Evolutionary conservation across 2,329 filamentous ascomycete genomes (phyloP), one percentile per base, ranked within the genome.

Genomic region (Exophiala sp.): DNA sequence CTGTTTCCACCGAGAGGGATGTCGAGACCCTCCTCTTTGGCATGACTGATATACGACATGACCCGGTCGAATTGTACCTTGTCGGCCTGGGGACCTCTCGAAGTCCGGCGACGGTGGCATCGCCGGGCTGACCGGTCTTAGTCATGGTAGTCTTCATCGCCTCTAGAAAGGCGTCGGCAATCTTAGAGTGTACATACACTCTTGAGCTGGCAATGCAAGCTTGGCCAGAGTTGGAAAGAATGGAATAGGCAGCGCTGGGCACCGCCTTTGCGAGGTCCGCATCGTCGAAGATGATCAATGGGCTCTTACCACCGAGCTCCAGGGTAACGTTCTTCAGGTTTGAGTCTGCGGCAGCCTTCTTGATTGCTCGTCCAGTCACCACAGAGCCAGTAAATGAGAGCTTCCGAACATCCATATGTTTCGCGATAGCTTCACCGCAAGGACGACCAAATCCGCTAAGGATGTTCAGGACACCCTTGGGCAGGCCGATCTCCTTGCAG

Each of bases 41-140:
- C 80, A 46, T 84, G 79, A 8, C 74, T 73, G 48, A 86, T 75
- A 56, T 84, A 77, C 10, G 72, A 67, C 62, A 78, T 79, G 21
- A 84, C 80, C 20, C 77, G 78, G 43, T 85, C 79, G 64, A 77
- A 87, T 67, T 88, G 85, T 77, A 83, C 79, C 60, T 75, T 69
- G 68, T 88, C 88, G 56, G 84, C 82, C 2, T 87, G 69, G 0
- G 85, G 85, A 0, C 84, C 86, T 1, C 84, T 79, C 54, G 78
- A 69, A 20, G 72, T 71, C 3, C 74, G 2, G 72, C 71, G 5
- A 78, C 65, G 7, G 65, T 64, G 50, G 68, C 65, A 72, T 66
- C 61, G 38, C 65, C 63, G 5, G 58, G 51, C 34, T 60, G 61
- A 38, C 63, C 54, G 43, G 58, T 59, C 48, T 66, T 62, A 35